Percentiles rank a stretch among this genome's conserved stretches.
These are phyloP conservation scores for Eucalyptus dawsonii DNA, from an alignment of 345 rosid species.

Conservation along the genomic window DNA sequence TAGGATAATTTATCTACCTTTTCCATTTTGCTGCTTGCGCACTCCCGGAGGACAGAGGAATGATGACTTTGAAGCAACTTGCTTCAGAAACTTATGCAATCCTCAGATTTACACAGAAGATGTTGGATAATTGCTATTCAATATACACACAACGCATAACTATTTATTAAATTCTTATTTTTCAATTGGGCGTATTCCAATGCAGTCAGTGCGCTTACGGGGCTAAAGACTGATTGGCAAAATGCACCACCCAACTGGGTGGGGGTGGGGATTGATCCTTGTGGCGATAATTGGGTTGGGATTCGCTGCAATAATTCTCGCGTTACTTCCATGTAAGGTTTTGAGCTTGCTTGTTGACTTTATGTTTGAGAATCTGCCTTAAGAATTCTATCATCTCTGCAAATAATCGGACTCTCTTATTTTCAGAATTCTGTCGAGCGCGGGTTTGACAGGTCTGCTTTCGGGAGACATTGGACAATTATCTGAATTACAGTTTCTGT, in stretches of 20 bases:
- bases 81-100: not conserved
- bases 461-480: slow-evolving; percentile 39
- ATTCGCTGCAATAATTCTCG: slow-evolving; percentile 34
- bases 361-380: not conserved
- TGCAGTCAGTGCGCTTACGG: slow-evolving; percentile 27
- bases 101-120: not conserved
- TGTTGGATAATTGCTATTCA: not conserved
- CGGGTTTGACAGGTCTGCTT: slow-evolving; percentile 44
- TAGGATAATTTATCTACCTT: not conserved
- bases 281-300: slow-evolving; percentile 62
- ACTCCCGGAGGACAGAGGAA: not conserved
- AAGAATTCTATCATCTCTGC: not conserved
- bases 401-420: not conserved
- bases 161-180: not conserved
- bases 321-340: slow-evolving; percentile 43
- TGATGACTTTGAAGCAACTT: not conserved
- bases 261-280: slow-evolving; percentile 50
- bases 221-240: slow-evolving; percentile 27
- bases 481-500: slow-evolving; percentile 55
- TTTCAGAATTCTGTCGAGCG: slow-evolving; percentile 51
- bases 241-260: slow-evolving; percentile 45
- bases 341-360: not conserved
- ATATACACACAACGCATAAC: not conserved
- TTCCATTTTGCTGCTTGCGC: not conserved
- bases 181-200: not conserved